Conservation (phyloP, 2,329 filamentous ascomycete species). For the Trichophyton simii region DNA sequence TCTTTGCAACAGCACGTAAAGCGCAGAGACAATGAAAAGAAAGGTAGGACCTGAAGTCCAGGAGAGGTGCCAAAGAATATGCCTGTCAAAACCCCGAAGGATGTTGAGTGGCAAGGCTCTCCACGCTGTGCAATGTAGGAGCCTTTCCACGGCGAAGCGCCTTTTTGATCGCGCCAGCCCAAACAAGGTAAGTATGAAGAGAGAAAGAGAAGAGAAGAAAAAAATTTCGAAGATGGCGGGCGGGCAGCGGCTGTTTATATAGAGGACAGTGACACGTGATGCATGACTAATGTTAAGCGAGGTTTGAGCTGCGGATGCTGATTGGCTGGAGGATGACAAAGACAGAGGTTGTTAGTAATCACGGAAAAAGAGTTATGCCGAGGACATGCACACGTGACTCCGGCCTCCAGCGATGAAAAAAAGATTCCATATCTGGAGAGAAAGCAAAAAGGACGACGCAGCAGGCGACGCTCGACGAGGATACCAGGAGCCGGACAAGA, state of each 20-base stretch:
- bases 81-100: slow-evolving; percentile 38
- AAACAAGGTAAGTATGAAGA: slow-evolving; percentile 43
- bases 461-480: background rate
- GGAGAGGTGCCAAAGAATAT: slow-evolving; percentile 39
- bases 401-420: background rate
- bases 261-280: slow-evolving; percentile 1
- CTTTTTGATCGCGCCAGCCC: slow-evolving; percentile 37
- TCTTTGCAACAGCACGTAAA: slow-evolving; percentile 27
- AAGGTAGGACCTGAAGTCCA: slow-evolving; percentile 15
- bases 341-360: background rate
- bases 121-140: slow-evolving; percentile 49
- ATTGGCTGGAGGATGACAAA: slow-evolving; percentile 10
- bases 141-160: slow-evolving; percentile 35
- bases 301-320: background rate
- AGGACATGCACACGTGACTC: background rate
- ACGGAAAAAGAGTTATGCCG: background rate
- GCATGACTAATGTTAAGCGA: slow-evolving; percentile 24
- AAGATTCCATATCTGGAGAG: background rate
- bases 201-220: slow-evolving; percentile 29
- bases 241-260: slow-evolving; percentile 22
- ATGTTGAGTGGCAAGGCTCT: slow-evolving; percentile 38
- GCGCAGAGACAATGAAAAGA: slow-evolving; percentile 33
- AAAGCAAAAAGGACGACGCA: background rate
- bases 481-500: background rate
- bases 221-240: slow-evolving; percentile 14